Evolutionary conservation across 352 stramenopile species (phyloP).

Genomic region (Globisporangium cylindrosporum): DNA sequence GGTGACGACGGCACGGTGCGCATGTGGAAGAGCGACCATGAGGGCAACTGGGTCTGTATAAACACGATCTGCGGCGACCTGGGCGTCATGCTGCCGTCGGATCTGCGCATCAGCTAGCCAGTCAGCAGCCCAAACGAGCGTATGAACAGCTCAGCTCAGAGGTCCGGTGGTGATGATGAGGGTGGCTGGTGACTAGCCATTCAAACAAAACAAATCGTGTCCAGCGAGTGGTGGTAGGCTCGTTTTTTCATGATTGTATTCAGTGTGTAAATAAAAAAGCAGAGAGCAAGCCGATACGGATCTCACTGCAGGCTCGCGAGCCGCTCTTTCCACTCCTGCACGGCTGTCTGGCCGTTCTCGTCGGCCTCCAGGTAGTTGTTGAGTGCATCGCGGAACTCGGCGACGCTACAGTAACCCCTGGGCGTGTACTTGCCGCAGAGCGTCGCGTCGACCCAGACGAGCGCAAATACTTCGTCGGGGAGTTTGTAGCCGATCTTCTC

Average conservation of each 20-base stretch:
- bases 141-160: background rate
- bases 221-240: background rate
- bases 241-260: conserved; percentile 7
- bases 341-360: conserved; percentile 35
- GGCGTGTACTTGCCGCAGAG: conserved; percentile 40
- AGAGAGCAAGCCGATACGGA: background rate
- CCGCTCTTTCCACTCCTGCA: conserved; percentile 51
- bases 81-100: conserved; percentile 27
- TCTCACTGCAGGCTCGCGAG: conserved; percentile 8
- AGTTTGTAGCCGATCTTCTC: conserved; percentile 64
- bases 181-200: background rate
- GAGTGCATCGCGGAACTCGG: conserved; percentile 70
- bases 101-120: conserved; percentile 22
- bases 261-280: background rate
- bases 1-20: conserved; percentile 94
- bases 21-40: conserved; percentile 94
- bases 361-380: conserved; percentile 65
- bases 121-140: background rate
- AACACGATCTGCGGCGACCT: conserved; percentile 83
- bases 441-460: conserved; percentile 66
- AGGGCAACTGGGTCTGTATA: conserved; percentile 91
- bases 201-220: background rate
- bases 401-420: conserved; percentile 46
- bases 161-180: background rate
- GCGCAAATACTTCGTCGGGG: conserved; percentile 57